phyloP scores from a whole-genome alignment of 2,329 filamentous ascomycete genomes.

The Davidsoniella australis region DNA sequence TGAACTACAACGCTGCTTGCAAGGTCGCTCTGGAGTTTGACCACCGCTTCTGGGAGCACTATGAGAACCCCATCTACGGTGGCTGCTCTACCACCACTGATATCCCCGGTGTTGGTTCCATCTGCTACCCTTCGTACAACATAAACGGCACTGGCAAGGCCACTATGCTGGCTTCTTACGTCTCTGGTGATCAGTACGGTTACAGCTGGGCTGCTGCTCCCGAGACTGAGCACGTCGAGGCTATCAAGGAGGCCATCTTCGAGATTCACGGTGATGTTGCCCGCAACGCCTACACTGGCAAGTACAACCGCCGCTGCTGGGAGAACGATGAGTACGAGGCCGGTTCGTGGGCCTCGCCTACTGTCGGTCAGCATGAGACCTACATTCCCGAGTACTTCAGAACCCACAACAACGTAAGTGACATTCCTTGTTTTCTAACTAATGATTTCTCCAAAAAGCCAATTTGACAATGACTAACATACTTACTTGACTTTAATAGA shows the following conservation, averaged over 20 bases:
- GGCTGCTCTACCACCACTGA: conserved; percentile 38
- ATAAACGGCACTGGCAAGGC: conserved; percentile 47
- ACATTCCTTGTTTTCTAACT: background rate
- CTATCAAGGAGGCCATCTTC: conserved; percentile 46
- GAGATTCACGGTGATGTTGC: conserved; percentile 39
- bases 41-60: conserved; percentile 42
- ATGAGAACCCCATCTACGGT: conserved; percentile 39
- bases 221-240: conserved; percentile 44
- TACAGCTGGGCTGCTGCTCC: conserved; percentile 27
- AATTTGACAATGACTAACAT: conserved; percentile 1
- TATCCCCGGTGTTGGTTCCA: conserved; percentile 41
- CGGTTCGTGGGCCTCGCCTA: conserved; percentile 44
- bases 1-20: conserved; percentile 30
- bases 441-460: background rate
- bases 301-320: conserved; percentile 51
- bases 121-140: conserved; percentile 52
- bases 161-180: conserved; percentile 43
- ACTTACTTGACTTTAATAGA: conserved; percentile 19
- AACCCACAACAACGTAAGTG: conserved; percentile 23
- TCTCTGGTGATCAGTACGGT: conserved; percentile 24
- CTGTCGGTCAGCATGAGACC: conserved; percentile 47
- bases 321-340: conserved; percentile 40
- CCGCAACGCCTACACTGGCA: conserved; percentile 39
- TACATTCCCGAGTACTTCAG: conserved; percentile 59
- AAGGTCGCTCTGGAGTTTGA: conserved; percentile 51